Evolutionary conservation across 257 asterid species (phyloP).

Genomic region (Rubia yunnanensis): DNA sequence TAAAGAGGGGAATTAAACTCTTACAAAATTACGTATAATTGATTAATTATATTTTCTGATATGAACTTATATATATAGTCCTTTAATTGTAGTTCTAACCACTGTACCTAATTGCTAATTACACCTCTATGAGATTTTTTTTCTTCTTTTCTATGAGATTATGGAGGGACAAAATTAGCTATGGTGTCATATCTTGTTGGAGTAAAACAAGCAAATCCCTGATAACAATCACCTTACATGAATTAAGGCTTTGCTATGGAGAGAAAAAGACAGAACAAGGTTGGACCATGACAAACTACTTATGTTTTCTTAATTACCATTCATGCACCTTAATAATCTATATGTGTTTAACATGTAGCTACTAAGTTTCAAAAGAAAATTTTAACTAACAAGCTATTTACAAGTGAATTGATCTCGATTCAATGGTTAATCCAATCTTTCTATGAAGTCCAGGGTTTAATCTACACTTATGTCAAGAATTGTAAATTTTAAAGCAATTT

Average conservation of each 20-base stretch:
- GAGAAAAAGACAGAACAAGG: neutral
- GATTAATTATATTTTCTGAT: too few relatives aligned
- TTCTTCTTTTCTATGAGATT: too few relatives aligned
- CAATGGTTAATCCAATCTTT: too few relatives aligned
- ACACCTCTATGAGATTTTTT: neutral
- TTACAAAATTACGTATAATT: too few relatives aligned
- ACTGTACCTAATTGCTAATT: neutral
- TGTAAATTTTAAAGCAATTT: too few relatives aligned
- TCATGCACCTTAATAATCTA: constrained; percentile 2
- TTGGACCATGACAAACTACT: neutral
- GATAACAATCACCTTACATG: neutral
- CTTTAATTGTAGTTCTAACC: neutral
- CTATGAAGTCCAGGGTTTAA: too few relatives aligned
- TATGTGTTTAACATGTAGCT: neutral
- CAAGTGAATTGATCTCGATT: too few relatives aligned
- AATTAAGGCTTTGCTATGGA: neutral
- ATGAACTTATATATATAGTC: too few relatives aligned
- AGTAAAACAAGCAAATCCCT: constrained; percentile 12
- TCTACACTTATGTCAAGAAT: too few relatives aligned
- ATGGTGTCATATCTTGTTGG: constrained; percentile 17
- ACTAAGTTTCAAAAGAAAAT: too few relatives aligned
- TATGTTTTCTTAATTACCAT: neutral
- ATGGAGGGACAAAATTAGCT: neutral
- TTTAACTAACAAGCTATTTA: too few relatives aligned
- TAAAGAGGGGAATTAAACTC: too few relatives aligned